These are phyloP conservation scores for Pythium periplocum DNA, from an alignment of 352 stramenopile genomes.

Conservation along the genomic window DNA sequence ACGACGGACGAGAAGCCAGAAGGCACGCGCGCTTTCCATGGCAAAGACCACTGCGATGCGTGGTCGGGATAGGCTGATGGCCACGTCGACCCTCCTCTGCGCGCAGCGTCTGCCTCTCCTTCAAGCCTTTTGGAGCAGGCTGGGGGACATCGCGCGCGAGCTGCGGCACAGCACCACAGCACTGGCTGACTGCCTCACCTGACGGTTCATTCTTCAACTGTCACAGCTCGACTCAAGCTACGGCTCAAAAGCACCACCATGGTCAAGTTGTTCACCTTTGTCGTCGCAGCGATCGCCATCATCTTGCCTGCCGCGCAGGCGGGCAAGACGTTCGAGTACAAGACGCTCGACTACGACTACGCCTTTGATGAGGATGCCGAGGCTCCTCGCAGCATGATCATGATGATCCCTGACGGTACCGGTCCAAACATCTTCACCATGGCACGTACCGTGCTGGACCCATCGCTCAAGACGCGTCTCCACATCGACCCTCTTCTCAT, in stretches of 20 bases:
- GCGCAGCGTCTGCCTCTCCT: too few relatives aligned
- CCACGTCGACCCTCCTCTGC: not conserved
- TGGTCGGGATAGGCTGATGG: too few relatives aligned
- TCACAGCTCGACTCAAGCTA: slow-evolving; percentile 7
- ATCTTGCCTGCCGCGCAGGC: slow-evolving; percentile 21
- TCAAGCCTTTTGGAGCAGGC: too few relatives aligned
- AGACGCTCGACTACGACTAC: slow-evolving; percentile 60
- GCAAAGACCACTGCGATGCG: too few relatives aligned
- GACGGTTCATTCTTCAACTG: slow-evolving; percentile 15
- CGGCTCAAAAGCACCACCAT: slow-evolving; percentile 11
- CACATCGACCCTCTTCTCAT: slow-evolving; percentile 55
- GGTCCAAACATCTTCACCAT: slow-evolving; percentile 60
- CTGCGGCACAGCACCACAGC: too few relatives aligned
- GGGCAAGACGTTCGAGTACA: slow-evolving; percentile 42
- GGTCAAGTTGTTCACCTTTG: slow-evolving; percentile 24
- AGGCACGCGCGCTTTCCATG: not conserved
- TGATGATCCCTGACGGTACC: slow-evolving; percentile 71
- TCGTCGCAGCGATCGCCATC: slow-evolving; percentile 22
- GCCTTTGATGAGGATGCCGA: slow-evolving; percentile 42
- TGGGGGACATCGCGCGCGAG: too few relatives aligned
- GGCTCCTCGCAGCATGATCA: slow-evolving; percentile 46
- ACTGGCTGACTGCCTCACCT: too few relatives aligned
- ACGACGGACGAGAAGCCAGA: too few relatives aligned
- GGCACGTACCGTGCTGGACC: slow-evolving; percentile 49
- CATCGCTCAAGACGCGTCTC: slow-evolving; percentile 41